Evolutionary conservation across 176 grass and related monocot species (phyloP), one percentile per base, ranked within the genome.

Genomic region (Paspalum vaginatum): DNA sequence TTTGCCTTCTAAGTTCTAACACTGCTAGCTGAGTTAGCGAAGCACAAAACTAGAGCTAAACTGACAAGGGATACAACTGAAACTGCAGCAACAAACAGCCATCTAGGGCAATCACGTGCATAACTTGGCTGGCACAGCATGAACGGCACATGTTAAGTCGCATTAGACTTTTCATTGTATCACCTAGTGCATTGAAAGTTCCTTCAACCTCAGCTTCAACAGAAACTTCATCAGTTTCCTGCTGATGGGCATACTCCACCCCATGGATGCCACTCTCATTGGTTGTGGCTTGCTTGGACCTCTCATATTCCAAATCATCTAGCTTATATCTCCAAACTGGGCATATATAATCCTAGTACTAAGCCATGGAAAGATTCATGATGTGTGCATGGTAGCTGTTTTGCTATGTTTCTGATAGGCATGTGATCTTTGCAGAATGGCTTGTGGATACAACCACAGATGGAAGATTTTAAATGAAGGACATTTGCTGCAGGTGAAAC

Each of bases 391-490:
- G 92, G 95, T 75, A 98, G 85, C 70, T 91, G 80, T 37, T 85
- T 91, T 67, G 91, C 92, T 87, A 79, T 73, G 41, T 75, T 78
- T 55, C 64, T 68, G 14, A 71, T 21, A 43, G 80, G 61, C 72
- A 98, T 88, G 21, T 58, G 50, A 61, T 95, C 95, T 84, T 95
- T 98, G 85, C 95, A 98, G 42, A 98, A 84, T 32, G 96, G 86
- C 64, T 92, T 95, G 59, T 65, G 37, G 92, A 94, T 67, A 98
- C 83, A 55, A 89, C 56, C 54, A 95, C 68, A 65, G 79, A 82
- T 67, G 92, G 86, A 26, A 98, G 86, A 53, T 75, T 87, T 59
- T 83, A 63, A 65, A 87, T 11, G 6, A 53, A 91, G 15, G 84
- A 89, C 79, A 67, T 32, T 72, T 8, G 88, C 82, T 65, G 95